Percentiles rank a stretch among this genome's conserved stretches.
These are phyloP conservation scores for Darksidea phi DNA, from an alignment of 495 filamentous ascomycete genomes.

Conservation along the genomic window DNA sequence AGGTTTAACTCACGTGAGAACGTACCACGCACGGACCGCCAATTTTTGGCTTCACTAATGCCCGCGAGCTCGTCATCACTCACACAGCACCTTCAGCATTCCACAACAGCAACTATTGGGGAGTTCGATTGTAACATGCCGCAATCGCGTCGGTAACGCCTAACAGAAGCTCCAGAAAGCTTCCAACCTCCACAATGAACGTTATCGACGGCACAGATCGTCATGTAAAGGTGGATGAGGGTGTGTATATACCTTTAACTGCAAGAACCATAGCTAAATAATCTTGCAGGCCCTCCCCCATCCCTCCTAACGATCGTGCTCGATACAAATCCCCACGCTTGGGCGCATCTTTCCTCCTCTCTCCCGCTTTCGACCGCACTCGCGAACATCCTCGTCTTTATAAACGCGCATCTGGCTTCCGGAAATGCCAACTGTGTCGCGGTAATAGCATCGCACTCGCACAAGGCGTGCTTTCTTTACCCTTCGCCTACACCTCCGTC, in stretches of 20 bases:
- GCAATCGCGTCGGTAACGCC: no score
- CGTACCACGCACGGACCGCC: no score
- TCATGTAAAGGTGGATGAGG: no score
- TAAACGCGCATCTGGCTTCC: slow-evolving; percentile 91
- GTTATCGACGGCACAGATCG: no score
- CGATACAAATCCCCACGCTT: slow-evolving; percentile 95
- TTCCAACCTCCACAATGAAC: no score
- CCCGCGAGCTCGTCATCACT: no score
- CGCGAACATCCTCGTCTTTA: slow-evolving; percentile 89
- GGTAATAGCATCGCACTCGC: slow-evolving; percentile 83
- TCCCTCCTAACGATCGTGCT: slow-evolving; percentile 88
- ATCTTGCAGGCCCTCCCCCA: slow-evolving; percentile 61
- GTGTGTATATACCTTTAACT: no score
- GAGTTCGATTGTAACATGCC: not conserved
- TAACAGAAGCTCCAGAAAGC: no score
- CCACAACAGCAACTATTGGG: not conserved
- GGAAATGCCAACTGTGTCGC: slow-evolving; percentile 90
- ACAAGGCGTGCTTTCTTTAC: slow-evolving; percentile 85
- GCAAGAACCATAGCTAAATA: no score
- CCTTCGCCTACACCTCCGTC: slow-evolving; percentile 50
- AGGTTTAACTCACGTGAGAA: no score
- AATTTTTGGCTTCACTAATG: no score
- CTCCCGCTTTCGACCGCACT: slow-evolving; percentile 84
- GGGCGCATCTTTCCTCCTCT: slow-evolving; percentile 70
- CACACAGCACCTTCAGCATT: slow-evolving; percentile 35